A percentile compares a stretch with the other conserved stretches of the same genome.
These are phyloP conservation scores for Cornus florida DNA, from an alignment of 148 eudicot species.

Conservation along the genomic window DNA sequence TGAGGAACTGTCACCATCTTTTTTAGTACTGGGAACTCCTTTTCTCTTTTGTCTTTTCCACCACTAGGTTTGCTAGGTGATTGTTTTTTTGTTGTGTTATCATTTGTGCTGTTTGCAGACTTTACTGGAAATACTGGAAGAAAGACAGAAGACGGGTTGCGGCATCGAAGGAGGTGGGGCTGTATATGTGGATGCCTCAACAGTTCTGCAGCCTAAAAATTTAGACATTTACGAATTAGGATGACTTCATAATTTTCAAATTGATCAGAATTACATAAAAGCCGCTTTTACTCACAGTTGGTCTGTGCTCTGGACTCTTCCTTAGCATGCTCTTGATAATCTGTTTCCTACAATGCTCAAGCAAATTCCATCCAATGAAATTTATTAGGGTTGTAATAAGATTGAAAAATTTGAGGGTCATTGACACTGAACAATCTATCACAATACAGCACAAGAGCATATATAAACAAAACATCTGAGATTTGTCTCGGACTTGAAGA, in stretches of 20 bases:
- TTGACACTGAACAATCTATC: not conserved
- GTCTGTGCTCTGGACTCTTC: slow-evolving; percentile 92
- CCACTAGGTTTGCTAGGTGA: slow-evolving; percentile 49
- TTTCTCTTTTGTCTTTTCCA: slow-evolving; percentile 37
- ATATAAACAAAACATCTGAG: not conserved
- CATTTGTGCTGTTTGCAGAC: slow-evolving; percentile 61
- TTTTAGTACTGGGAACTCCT: slow-evolving; percentile 34
- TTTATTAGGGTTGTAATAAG: not conserved
- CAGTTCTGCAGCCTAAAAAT: slow-evolving; percentile 79
- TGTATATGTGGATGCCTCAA: slow-evolving; percentile 85
- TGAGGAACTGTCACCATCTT: slow-evolving; percentile 30
- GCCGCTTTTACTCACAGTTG: slow-evolving; percentile 63
- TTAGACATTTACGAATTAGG: slow-evolving; percentile 14
- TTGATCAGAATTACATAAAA: not conserved
- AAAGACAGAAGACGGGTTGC: slow-evolving; percentile 67
- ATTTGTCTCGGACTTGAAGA: slow-evolving; percentile 3
- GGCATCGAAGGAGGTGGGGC: slow-evolving; percentile 72
- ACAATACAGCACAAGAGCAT: not conserved
- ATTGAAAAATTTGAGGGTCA: not conserved
- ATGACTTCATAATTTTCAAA: slow-evolving; percentile 3
- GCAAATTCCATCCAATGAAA: not conserved
- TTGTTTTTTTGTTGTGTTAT: slow-evolving; percentile 45
- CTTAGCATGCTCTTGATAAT: slow-evolving; percentile 92
- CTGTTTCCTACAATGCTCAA: slow-evolving; percentile 64
- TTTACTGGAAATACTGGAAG: slow-evolving; percentile 92